Evolutionary conservation across 1,284 basidiomycete species (phyloP).

Genomic region (Pisolithus thermaeus): DNA sequence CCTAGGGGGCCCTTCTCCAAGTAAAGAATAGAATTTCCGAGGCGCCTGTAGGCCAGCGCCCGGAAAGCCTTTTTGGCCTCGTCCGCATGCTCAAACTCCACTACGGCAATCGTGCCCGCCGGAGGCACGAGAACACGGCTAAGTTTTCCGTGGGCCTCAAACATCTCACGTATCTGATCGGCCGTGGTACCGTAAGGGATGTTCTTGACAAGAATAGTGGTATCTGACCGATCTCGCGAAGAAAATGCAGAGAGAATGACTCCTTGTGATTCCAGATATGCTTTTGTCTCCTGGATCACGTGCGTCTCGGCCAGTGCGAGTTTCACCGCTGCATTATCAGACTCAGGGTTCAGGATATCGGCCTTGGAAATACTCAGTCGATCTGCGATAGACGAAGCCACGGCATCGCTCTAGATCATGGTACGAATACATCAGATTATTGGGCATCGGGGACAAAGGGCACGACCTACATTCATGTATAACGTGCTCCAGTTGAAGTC

Average conservation of each 20-base stretch:
- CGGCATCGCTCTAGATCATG: conserved; percentile 74
- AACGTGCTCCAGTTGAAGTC: conserved; percentile 96
- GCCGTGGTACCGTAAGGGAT: conserved; percentile 88
- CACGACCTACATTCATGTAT: conserved; percentile 89
- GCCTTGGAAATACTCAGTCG: conserved; percentile 81
- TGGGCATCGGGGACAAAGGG: conserved; percentile 9
- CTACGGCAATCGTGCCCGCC: conserved; percentile 89
- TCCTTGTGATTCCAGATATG: conserved; percentile 76
- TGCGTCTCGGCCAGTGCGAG: conserved; percentile 95
- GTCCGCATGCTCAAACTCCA: conserved; percentile 74
- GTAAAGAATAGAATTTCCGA: conserved; percentile 89
- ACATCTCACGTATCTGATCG: conserved; percentile 73
- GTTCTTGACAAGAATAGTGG: conserved; percentile 91
- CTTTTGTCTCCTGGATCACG: conserved; percentile 92
- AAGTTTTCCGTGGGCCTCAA: conserved; percentile 76
- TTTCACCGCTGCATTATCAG: conserved; percentile 81
- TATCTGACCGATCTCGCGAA: conserved; percentile 61
- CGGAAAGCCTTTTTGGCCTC: conserved; percentile 77
- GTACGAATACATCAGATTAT: conserved; percentile 17
- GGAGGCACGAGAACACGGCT: conserved; percentile 82
- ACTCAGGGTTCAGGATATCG: conserved; percentile 79
- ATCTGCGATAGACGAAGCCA: conserved; percentile 77
- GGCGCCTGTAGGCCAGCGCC: conserved; percentile 79
- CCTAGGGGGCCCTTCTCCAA: conserved; percentile 88
- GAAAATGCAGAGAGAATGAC: conserved; percentile 58